phyloP scores from a whole-genome alignment of 768 basidiomycete species.

The Amanita rimosa region DNA sequence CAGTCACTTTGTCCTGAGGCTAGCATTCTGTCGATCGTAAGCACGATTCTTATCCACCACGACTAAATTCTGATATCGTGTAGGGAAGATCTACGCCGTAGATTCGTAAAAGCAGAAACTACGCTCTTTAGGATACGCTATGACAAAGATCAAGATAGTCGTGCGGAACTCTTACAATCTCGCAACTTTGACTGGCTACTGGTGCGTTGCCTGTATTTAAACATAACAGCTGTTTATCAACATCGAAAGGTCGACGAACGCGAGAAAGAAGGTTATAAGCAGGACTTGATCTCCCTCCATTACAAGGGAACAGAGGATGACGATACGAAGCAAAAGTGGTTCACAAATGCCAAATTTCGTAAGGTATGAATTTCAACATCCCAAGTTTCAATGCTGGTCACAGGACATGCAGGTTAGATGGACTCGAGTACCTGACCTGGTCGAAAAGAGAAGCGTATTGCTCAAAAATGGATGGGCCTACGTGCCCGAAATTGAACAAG shows the following conservation, averaged over 20 bases:
- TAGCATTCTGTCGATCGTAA: slow-evolving; percentile 76
- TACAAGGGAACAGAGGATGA: slow-evolving; percentile 24
- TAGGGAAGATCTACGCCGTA: slow-evolving; percentile 33
- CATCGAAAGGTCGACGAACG: slow-evolving; percentile 33
- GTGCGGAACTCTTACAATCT: slow-evolving; percentile 51
- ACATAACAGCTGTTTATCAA: neutral
- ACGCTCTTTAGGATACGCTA: slow-evolving; percentile 78
- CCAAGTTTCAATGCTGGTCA: neutral
- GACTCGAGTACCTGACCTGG: slow-evolving; percentile 90
- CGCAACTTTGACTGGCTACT: slow-evolving; percentile 55
- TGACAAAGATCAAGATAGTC: slow-evolving; percentile 52
- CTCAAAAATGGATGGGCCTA: slow-evolving; percentile 81
- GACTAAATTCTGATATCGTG: neutral
- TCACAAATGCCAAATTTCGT: slow-evolving; percentile 53
- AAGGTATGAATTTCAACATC: slow-evolving; percentile 34
- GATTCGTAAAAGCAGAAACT: slow-evolving; percentile 81
- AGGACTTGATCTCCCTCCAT: slow-evolving; percentile 40
- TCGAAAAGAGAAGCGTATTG: slow-evolving; percentile 71
- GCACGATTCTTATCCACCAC: neutral
- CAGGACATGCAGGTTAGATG: slow-evolving; percentile 65
- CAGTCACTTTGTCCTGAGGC: slow-evolving; percentile 85
- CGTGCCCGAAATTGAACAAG: slow-evolving; percentile 65
- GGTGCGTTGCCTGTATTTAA: slow-evolving; percentile 23
- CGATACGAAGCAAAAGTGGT: slow-evolving; percentile 15
- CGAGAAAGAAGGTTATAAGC: slow-evolving; percentile 40